Evolutionary conservation across 176 grass and related monocot genomes (phyloP), one percentile per base, ranked within the genome.

Genomic region (Avena eriantha): DNA sequence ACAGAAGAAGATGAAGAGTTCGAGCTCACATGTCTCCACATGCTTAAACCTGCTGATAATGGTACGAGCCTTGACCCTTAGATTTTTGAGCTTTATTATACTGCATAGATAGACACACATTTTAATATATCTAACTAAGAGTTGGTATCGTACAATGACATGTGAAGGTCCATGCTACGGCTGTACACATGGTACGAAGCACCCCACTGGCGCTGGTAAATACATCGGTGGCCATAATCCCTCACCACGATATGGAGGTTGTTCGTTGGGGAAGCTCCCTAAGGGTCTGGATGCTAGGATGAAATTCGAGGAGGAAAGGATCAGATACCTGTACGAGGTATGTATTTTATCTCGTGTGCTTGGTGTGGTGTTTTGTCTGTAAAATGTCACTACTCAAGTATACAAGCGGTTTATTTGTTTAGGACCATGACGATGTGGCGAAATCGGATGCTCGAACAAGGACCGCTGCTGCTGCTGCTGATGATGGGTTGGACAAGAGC

Each of bases 1-100:
- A 46, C 19, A 46, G 36, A 19, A 72, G 0, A 22, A 43, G 1
- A 19, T 69, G 65, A 69, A 8, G 65, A 72, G 22, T 72, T 45
- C 36, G 18, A 72, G 69, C 69, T 72, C 69, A 72, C 69, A 3
- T 72, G 69, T 72, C 68, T 71, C 68, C 68, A 71, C n/a, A 43
- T 71, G 68, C 35, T 71, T 43, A 1, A 43, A 71, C 7, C 68
- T 71, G 10, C n/a, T 71, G 68, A 71, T 71, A 71, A 71, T 5
- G 68, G 68, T 71, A 71, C 66, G 9, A 69, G 33, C 39, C 34
- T 70, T 41, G 8, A 21, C 35, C 35, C 3, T 43, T 14, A 70
- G 18, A 41, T 70, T 11, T 70, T 10, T 24, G 35, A 69, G 66
- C 39, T 39, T 36, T 69, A 0, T 41, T 51, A 16, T 51, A 49